Conservation (phyloP, 2,329 filamentous ascomycete species). For the Balansia obtecta region DNA sequence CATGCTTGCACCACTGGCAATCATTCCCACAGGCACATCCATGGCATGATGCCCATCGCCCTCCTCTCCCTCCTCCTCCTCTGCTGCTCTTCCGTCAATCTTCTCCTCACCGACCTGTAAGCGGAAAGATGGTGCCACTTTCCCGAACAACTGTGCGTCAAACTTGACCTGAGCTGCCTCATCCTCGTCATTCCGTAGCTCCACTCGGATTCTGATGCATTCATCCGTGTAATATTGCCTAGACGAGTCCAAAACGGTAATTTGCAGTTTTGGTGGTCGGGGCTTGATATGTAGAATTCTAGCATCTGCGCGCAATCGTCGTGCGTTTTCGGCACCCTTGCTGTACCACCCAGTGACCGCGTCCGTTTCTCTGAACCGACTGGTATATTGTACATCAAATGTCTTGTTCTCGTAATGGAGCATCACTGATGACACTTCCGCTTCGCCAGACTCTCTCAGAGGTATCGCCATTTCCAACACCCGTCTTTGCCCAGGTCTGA, state of each 20-base stretch:
- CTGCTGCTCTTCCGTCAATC: slow-evolving; percentile 14
- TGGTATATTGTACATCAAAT: slow-evolving; percentile 56
- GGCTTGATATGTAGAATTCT: slow-evolving; percentile 62
- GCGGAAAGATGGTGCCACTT: slow-evolving; percentile 33
- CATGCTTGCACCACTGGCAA: slow-evolving; percentile 32
- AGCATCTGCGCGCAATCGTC: slow-evolving; percentile 34
- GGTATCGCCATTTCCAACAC: slow-evolving; percentile 61
- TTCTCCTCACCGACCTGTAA: slow-evolving; percentile 25
- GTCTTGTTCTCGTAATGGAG: slow-evolving; percentile 50
- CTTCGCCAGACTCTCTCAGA: slow-evolving; percentile 72
- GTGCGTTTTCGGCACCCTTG: slow-evolving; percentile 28
- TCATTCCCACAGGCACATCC: slow-evolving; percentile 31
- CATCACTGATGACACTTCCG: slow-evolving; percentile 50
- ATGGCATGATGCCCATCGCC: slow-evolving; percentile 31
- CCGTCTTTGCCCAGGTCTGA: slow-evolving; percentile 54
- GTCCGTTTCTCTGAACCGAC: slow-evolving; percentile 35
- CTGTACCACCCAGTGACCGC: slow-evolving; percentile 38
- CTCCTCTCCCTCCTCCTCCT: slow-evolving; percentile 19
- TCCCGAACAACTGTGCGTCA: slow-evolving; percentile 54
- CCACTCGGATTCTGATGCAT: slow-evolving; percentile 52
- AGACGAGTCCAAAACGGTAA: slow-evolving; percentile 49
- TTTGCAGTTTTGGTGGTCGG: slow-evolving; percentile 82
- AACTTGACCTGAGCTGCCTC: slow-evolving; percentile 61
- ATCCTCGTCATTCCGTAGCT: slow-evolving; percentile 72
- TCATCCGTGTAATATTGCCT: slow-evolving; percentile 82